A percentile compares a stretch with the other conserved stretches of the same genome.
phyloP scores from a whole-genome alignment of 768 basidiomycete genomes.

The Lactifluus echinatus region DNA sequence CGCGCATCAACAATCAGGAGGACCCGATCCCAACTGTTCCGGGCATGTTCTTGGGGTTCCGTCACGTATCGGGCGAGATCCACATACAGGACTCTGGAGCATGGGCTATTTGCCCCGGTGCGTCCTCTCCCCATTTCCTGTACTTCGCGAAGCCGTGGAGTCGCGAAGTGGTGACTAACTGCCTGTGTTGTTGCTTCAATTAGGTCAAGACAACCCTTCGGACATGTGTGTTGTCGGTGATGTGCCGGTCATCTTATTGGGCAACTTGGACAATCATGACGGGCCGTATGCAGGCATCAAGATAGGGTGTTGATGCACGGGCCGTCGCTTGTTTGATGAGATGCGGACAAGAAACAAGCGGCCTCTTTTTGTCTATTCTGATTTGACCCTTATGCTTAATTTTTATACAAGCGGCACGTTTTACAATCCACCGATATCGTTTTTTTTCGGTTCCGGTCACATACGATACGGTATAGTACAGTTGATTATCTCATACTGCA shows the following conservation, averaged over 20 bases:
- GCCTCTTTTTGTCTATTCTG: too few species aligned
- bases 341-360: too few species aligned
- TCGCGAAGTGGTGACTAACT: background rate
- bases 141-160: background rate
- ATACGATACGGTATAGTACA: too few species aligned
- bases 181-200: background rate
- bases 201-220: slow-evolving; percentile 55
- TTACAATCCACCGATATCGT: too few species aligned
- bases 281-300: slow-evolving; percentile 19
- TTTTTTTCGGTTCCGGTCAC: too few species aligned
- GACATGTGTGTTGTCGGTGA: slow-evolving; percentile 43
- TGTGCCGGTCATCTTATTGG: slow-evolving; percentile 41
- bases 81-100: slow-evolving; percentile 35
- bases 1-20: slow-evolving; percentile 4
- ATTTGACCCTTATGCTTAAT: too few species aligned
- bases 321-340: too few species aligned
- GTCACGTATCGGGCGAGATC: slow-evolving; percentile 35
- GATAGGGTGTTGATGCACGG: slow-evolving; percentile 21
- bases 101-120: slow-evolving; percentile 51
- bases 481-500: too few species aligned
- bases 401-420: too few species aligned
- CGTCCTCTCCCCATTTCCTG: background rate
- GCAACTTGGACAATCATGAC: slow-evolving; percentile 22
- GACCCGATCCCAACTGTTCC: slow-evolving; percentile 33
- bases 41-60: slow-evolving; percentile 35